These are phyloP conservation scores for Aspergillus campestris DNA, from an alignment of 495 filamentous ascomycete genomes.

Conservation along the genomic window DNA sequence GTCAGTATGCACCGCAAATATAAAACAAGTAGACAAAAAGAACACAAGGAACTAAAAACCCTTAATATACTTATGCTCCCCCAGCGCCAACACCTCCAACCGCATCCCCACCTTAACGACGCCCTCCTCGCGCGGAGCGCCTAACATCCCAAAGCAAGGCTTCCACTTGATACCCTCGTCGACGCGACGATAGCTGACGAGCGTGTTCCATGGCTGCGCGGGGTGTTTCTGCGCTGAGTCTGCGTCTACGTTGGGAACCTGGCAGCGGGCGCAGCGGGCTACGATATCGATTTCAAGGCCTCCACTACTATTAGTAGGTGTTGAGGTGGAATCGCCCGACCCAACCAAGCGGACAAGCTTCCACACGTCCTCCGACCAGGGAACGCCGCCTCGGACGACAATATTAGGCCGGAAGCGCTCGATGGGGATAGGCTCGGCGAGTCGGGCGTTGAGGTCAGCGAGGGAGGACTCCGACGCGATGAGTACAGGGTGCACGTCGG, in stretches of 20 bases:
- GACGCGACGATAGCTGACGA: conserved; percentile 62
- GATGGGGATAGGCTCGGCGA: conserved; percentile 30
- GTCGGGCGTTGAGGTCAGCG: conserved; percentile 26
- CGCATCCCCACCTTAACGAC: conserved; percentile 43
- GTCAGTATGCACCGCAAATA: background rate
- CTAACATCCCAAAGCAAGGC: conserved; percentile 82
- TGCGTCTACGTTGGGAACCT: conserved; percentile 77
- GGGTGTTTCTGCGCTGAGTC: conserved; percentile 59
- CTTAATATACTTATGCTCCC: conserved; percentile 51
- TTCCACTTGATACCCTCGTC: conserved; percentile 63
- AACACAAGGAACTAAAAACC: conserved; percentile 17
- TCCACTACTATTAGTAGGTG: background rate
- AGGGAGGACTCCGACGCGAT: conserved; percentile 46
- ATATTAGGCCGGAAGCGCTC: conserved; percentile 81
- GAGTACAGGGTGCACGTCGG: conserved; percentile 37
- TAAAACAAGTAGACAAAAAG: conserved; percentile 1
- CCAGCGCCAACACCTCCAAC: conserved; percentile 46
- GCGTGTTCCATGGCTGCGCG: conserved; percentile 66
- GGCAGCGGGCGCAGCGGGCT: conserved; percentile 68
- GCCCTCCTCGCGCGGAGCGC: conserved; percentile 51
- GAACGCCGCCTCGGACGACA: conserved; percentile 52
- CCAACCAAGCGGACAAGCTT: conserved; percentile 57
- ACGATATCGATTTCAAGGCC: conserved; percentile 48
- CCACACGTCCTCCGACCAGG: conserved; percentile 76
- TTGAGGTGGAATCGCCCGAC: conserved; percentile 12